phyloP scores from a whole-genome alignment of 352 stramenopile genomes.

The Globisporangium alternatum region DNA sequence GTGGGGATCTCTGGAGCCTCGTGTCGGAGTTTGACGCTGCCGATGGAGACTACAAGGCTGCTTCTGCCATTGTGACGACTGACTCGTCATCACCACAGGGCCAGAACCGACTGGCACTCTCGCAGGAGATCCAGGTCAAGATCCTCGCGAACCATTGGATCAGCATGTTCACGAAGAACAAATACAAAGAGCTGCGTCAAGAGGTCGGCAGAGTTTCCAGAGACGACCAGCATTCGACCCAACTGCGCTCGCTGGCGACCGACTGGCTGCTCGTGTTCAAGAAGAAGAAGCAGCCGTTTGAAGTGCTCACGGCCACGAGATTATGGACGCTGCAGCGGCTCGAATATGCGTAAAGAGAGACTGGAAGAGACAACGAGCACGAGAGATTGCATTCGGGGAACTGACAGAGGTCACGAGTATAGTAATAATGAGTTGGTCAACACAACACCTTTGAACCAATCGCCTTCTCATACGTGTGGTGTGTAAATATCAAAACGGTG shows the following conservation, averaged over 20 bases:
- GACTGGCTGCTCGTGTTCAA: constrained; percentile 47
- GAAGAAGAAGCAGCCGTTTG: constrained; percentile 33
- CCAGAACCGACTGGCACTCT: constrained; percentile 11
- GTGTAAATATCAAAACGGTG: too few relatives aligned
- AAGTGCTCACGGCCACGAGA: constrained; percentile 43
- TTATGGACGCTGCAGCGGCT: constrained; percentile 40
- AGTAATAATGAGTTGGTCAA: not conserved
- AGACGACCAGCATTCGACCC: not conserved
- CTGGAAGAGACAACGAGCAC: not conserved
- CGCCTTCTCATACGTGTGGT: too few relatives aligned
- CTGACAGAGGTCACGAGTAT: not conserved
- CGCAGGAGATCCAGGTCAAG: constrained; percentile 37
- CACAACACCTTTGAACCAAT: not conserved
- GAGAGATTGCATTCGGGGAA: not conserved
- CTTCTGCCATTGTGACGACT: not conserved
- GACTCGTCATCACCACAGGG: not conserved
- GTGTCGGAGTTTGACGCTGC: constrained; percentile 36
- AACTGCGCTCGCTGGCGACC: constrained; percentile 20
- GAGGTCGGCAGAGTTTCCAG: constrained; percentile 23
- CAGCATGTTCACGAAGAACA: constrained; percentile 39
- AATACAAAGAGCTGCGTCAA: constrained; percentile 38
- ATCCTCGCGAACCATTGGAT: constrained; percentile 49
- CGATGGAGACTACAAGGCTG: constrained; percentile 40
- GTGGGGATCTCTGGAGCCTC: constrained; percentile 53
- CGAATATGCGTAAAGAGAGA: constrained; percentile 22